Base-by-base conservation (phyloP, 1,139 yeast genomes). In the Pneumocystis sp. region DNA sequence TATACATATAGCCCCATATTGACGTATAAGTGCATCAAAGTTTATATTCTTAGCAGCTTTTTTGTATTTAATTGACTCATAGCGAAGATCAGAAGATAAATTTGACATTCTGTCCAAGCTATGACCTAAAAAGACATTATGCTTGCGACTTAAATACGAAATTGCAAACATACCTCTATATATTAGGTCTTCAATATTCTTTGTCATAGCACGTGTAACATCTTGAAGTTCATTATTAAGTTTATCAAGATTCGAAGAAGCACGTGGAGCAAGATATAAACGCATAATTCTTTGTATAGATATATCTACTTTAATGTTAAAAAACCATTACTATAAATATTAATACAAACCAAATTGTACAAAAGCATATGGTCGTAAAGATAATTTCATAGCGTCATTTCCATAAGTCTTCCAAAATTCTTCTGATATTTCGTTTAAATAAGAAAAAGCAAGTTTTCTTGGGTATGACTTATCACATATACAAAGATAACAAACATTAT, bases 131-230 rank as follows among this genome's bases (percentile, higher is more conserved):
- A 61, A 39, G 8, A 25, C 3, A 56, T 7, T 57, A 40, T n/a
- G 25, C 25, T 25, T 50, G 12, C 31, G 8, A 50, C 21, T 25
- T 19, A 8, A n/a, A n/a, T 64, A 29, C 59, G 63, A 76, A 85
- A 75, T 93, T 97, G 71, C 93, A 17, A 93, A 86, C 73, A 93
- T 97, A 15, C 99, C 99, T 73, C 99, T 82, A 76, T 93, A 91
- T 62, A 93, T 80, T 71, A 93, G 79, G 75, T 93, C 98, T 74
- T 93, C 97, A 67, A 93, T 93, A 75, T 93, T 93, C 72, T 91
- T 91, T 67, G 96, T 89, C 96, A 93, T 89, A 67, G 93, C 95
- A 71, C 88, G 85, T 71, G 93, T 90, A 63, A 95, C 98, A 72
- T 95, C 98, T 64, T 88, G 90, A 70, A 93, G 80, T 72, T 95